These are phyloP conservation scores for Hypoxylon sp. DNA, from an alignment of 2,329 filamentous ascomycete genomes.

Conservation along the genomic window DNA sequence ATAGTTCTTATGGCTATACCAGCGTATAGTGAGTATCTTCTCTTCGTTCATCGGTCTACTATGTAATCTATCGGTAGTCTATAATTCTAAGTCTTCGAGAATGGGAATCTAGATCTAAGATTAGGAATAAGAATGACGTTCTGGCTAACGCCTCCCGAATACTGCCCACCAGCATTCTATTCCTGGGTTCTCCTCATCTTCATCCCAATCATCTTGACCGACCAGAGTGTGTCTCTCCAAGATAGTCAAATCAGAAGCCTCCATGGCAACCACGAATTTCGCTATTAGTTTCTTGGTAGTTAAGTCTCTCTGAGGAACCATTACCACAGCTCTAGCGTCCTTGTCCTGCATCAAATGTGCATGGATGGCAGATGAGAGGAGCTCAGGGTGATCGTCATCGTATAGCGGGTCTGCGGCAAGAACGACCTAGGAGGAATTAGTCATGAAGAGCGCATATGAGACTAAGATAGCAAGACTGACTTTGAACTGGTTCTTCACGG, in stretches of 20 bases:
- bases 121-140: not conserved
- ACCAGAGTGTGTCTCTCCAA: slow-evolving; percentile 73
- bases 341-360: slow-evolving; percentile 72
- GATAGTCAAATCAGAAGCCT: slow-evolving; percentile 62
- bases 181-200: slow-evolving; percentile 61
- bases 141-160: slow-evolving; percentile 58
- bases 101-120: slow-evolving; percentile 12
- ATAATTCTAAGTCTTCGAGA: slow-evolving; percentile 3
- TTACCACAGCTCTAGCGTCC: slow-evolving; percentile 78
- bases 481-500: slow-evolving; percentile 66
- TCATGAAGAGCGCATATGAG: not conserved
- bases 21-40: not conserved
- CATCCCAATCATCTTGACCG: slow-evolving; percentile 82
- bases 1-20: not conserved
- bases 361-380: slow-evolving; percentile 79
- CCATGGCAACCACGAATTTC: slow-evolving; percentile 75
- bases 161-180: slow-evolving; percentile 80
- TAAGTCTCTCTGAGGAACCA: slow-evolving; percentile 83
- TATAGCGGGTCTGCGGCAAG: slow-evolving; percentile 91
- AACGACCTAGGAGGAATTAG: slow-evolving; percentile 69
- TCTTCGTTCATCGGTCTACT: slow-evolving; percentile 3
- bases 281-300: slow-evolving; percentile 74
- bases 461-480: slow-evolving; percentile 51
- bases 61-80: slow-evolving; percentile 9
- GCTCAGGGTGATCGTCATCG: slow-evolving; percentile 82